phyloP scores from a whole-genome alignment of 2,329 filamentous ascomycete genomes.

The Beauveria medogensis region DNA sequence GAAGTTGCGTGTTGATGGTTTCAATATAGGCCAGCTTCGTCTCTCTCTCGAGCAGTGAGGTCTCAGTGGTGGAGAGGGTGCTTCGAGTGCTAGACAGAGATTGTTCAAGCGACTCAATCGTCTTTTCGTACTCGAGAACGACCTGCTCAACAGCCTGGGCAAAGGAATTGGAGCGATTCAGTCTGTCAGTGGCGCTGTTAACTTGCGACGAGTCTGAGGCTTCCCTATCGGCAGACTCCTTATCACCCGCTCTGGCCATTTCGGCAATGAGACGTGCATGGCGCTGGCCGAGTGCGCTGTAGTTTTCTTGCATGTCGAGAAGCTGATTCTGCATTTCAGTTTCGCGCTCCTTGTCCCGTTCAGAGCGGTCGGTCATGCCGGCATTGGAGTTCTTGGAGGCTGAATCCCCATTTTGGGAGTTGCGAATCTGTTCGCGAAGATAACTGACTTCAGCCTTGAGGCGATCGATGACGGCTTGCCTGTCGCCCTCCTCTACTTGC shows the following conservation, averaged over 20 bases:
- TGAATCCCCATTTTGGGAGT: conserved; percentile 51
- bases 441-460: conserved; percentile 91
- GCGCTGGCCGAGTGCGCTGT: conserved; percentile 79
- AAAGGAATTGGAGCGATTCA: conserved; percentile 93
- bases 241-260: conserved; percentile 76
- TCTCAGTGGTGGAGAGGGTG: conserved; percentile 77
- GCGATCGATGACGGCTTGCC: conserved; percentile 86
- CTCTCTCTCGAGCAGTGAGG: conserved; percentile 81
- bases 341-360: conserved; percentile 77
- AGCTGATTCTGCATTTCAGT: conserved; percentile 88
- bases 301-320: conserved; percentile 89
- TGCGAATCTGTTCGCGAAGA: conserved; percentile 85
- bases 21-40: conserved; percentile 89
- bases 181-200: conserved; percentile 73
- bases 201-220: conserved; percentile 51
- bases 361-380: conserved; percentile 59
- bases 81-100: conserved; percentile 83
- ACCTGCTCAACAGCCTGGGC: conserved; percentile 94
- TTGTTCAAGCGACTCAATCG: conserved; percentile 86
- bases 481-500: conserved; percentile 86
- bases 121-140: conserved; percentile 96
- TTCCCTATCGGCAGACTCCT: conserved; percentile 47
- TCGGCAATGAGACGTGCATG: conserved; percentile 95
- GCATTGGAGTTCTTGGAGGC: conserved; percentile 44
- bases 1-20: conserved; percentile 83